phyloP scores from a whole-genome alignment of 352 stramenopile species.

The Phytopythium litorale region DNA sequence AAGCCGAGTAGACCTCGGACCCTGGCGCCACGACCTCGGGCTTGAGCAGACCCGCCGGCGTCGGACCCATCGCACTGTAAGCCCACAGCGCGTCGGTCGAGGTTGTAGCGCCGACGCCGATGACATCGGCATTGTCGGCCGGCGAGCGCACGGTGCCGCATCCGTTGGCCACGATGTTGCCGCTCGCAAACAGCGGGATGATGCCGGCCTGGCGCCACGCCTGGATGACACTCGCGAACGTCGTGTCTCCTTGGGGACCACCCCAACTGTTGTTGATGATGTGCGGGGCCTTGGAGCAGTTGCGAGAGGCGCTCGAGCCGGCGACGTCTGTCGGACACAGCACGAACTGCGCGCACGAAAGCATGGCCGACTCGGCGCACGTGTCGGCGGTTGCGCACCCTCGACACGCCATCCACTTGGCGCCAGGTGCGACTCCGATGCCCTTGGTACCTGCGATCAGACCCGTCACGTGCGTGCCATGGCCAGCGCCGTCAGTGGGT shows the following conservation, averaged over 20 bases:
- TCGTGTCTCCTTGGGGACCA: conserved; percentile 10
- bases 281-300: conserved; percentile 41
- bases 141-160: conserved; percentile 27
- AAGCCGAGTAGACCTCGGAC: conserved; percentile 27
- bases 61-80: conserved; percentile 33
- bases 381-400: conserved; percentile 15
- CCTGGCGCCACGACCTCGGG: conserved; percentile 44
- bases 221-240: conserved; percentile 26
- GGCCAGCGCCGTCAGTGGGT: conserved; percentile 21
- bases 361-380: conserved; percentile 27
- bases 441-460: conserved; percentile 16
- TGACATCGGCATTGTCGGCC: conserved; percentile 27
- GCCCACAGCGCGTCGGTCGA: conserved; percentile 18
- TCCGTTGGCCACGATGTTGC: conserved; percentile 29
- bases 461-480: conserved; percentile 25
- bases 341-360: conserved; percentile 53
- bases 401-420: conserved; percentile 24
- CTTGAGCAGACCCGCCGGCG: conserved; percentile 22
- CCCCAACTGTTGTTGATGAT: conserved; percentile 61
- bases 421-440: conserved; percentile 23
- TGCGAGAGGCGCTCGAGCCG: conserved; percentile 15
- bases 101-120: conserved; percentile 32
- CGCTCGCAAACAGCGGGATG: conserved; percentile 36
- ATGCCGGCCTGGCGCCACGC: conserved; percentile 39
- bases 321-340: conserved; percentile 39